Evolutionary conservation across 179 eudicot species (phyloP).

Genomic region (Camellia oleifera): DNA sequence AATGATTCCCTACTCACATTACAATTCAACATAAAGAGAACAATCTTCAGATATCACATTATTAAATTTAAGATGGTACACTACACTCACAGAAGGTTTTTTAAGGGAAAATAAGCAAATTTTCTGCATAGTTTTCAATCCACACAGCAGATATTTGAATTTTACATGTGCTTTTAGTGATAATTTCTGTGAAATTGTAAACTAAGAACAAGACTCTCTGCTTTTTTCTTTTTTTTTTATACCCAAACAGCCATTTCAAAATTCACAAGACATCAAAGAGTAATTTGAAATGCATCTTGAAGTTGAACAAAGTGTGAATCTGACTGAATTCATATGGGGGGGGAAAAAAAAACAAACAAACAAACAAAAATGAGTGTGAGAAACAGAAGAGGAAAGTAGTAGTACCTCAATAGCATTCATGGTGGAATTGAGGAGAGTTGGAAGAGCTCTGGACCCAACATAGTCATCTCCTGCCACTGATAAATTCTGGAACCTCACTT

Average conservation of each 20-base stretch:
- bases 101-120: not conserved
- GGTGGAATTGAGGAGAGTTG: conserved; percentile 36
- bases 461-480: conserved; percentile 36
- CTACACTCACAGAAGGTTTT: not conserved
- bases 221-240: too few species aligned
- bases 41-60: too few species aligned
- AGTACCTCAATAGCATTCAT: conserved; percentile 39
- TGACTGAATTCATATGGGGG: too few species aligned
- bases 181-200: too few species aligned
- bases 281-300: not conserved
- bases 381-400: not conserved
- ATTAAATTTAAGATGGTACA: not conserved
- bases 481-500: conserved; percentile 38
- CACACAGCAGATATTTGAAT: too few species aligned
- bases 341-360: too few species aligned
- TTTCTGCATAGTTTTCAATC: too few species aligned
- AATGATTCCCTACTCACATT: too few species aligned
- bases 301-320: not conserved
- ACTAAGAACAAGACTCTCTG: too few species aligned
- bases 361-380: not conserved
- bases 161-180: too few species aligned
- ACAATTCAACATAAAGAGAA: too few species aligned
- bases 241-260: not conserved
- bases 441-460: conserved; percentile 42
- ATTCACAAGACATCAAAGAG: not conserved